Evolutionary conservation across 2,329 filamentous ascomycete species (phyloP), one percentile per base, ranked within the genome.

Genomic region (Hortaea sp.): DNA sequence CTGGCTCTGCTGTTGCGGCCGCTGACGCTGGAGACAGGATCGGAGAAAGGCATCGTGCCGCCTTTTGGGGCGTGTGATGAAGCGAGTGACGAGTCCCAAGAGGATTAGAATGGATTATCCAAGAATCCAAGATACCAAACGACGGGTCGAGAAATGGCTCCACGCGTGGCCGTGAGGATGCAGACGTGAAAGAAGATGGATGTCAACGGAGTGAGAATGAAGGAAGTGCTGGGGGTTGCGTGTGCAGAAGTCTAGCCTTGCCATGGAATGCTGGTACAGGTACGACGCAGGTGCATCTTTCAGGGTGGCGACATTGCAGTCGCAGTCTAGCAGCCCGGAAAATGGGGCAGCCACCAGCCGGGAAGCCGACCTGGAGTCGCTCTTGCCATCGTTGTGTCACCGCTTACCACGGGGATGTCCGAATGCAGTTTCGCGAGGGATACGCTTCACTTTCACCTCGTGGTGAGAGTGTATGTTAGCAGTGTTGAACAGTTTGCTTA

Each of bases 1-100:
- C 70, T 73, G 31, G 69, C 66, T 53, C 69, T 61, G 56, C 71
- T 73, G 55, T 63, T 68, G 44, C 70, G 69, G 41, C 70, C 70
- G 53, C 66, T 69, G 53, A 65, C 53, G 54, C 68, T 71, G 37
- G 65, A 65, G 46, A 73, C 69, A 45, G 61, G 59, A 46, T 72
- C 66, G 42, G 63, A 57, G 50, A 67, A 67, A 60, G 66, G 64
- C 71, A 73, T 71, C 56, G 58, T 66, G 62, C 54, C 59, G 60
- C 58, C 62, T 55, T 45, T 40, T 29, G 35, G 41, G 50, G 53
- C 53, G 46, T 58, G 57, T 56, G 48, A 31, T 41, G 49, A 49
- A 53, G 39, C 42, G 52, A 55, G 44, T 49, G 53, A 49, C 43
- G 49, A 49, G 45, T 48, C 54, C 37, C 37, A 39, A 39, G 37